Conservation (phyloP, 108 stramenopile species). For the Nannochloropsis salina region DNA sequence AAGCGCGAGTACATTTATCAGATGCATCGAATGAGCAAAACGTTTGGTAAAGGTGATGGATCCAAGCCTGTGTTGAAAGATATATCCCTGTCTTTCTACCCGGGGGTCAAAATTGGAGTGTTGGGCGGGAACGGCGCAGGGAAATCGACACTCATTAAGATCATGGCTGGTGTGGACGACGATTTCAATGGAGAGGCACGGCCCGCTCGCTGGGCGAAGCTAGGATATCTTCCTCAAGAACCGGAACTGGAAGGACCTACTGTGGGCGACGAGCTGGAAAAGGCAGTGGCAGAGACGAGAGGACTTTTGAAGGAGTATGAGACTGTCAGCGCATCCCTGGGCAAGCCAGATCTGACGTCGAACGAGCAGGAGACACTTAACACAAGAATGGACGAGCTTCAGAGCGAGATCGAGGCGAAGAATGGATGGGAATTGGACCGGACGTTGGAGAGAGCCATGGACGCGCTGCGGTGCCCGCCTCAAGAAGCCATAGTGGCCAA, state of each 20-base stretch:
- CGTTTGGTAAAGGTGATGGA: constrained; percentile 32
- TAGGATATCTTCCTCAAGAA: constrained; percentile 38
- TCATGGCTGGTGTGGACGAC: constrained; percentile 45
- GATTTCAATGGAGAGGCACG: constrained; percentile 45
- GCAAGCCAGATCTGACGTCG: not conserved
- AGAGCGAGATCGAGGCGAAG: constrained; percentile 45
- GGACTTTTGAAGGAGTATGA: constrained; percentile 43
- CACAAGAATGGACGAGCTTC: constrained; percentile 40
- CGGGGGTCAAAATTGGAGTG: constrained; percentile 50
- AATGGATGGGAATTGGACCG: constrained; percentile 52
- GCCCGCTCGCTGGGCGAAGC: constrained; percentile 34
- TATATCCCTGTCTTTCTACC: constrained; percentile 34
- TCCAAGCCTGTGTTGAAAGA: constrained; percentile 31
- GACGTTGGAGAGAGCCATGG: constrained; percentile 47
- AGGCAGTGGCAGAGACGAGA: constrained; percentile 35
- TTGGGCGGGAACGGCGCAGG: constrained; percentile 48
- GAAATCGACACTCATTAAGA: constrained; percentile 50
- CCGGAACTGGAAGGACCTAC: constrained; percentile 49
- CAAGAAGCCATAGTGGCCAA: constrained; percentile 29
- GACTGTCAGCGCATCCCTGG: constrained; percentile 23
- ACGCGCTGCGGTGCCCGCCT: constrained; percentile 49
- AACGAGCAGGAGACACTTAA: constrained; percentile 20
- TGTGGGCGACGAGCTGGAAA: constrained; percentile 45
- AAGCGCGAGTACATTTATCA: constrained; percentile 36
- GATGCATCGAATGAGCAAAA: constrained; percentile 35